Base-by-base conservation (phyloP, 192 early-diverging fungal species). In the Helicostylum pulchrum region DNA sequence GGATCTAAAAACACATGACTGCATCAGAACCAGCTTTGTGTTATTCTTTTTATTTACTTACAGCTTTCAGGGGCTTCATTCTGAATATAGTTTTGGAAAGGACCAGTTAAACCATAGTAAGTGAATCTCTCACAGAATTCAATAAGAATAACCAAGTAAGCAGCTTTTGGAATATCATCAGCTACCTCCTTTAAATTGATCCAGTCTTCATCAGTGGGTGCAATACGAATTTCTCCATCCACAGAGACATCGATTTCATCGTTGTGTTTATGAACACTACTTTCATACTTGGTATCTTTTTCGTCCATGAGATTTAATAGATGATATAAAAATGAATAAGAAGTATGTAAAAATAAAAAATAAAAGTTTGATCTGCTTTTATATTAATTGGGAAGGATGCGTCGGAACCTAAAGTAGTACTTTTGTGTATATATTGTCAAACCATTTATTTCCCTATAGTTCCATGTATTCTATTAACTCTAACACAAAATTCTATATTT, bases 71-170 rank as follows among this genome's bases (percentile, higher is more conserved):
- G 76, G 36, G 68, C 58, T 42, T 77, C 76, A 31, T 74, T 72
- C 55, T 80, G 79, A 43, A 83, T 75, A 59, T 84, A 84, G 53
- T 81, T 78, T 62, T 82, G 81, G 75, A 87, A 83, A 36, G 79
- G 75, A 59, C 80, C 80, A 32, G 74, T 75, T 17, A 80, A 67
- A 70, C 85, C 85, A 62, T 85, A 87, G 65, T 80, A 85, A 7
- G 83, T 82, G 58, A 87, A 87, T 17, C 85, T 80, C 63, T 87
- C 85, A 62, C 83, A 85, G 17, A 85, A 77, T 67, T 87, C 85
- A 45, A 80, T 79, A 14, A 76, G 48, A 52, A 87, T 76, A 8
- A 86, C 77, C 34, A 86, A 60, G 64, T 77, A 80, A 1, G 81
- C 80, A 9, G 77, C 64, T 7, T 56, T 67, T 0, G 89, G 89